phyloP scores from a whole-genome alignment of 768 basidiomycete genomes.

The Saitozyma sp. region DNA sequence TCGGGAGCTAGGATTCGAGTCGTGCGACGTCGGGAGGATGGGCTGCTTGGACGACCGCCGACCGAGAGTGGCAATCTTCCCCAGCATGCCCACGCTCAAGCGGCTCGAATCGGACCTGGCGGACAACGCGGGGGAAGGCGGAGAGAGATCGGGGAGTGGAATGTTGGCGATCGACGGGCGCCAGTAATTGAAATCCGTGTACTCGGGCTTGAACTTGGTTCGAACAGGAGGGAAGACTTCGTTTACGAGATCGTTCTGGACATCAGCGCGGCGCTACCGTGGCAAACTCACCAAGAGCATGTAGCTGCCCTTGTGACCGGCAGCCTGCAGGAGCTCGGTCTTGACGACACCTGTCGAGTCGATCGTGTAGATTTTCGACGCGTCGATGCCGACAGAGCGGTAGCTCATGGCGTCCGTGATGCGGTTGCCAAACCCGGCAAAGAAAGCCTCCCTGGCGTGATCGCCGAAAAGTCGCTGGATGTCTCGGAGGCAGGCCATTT shows the following conservation, averaged over 20 bases:
- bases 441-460: slow-evolving; percentile 70
- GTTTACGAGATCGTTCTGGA: slow-evolving; percentile 87
- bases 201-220: slow-evolving; percentile 80
- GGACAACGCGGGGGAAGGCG: slow-evolving; percentile 90
- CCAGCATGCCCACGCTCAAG: slow-evolving; percentile 42
- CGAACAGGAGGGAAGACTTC: slow-evolving; percentile 98
- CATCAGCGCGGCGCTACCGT: neutral
- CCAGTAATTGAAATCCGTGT: slow-evolving; percentile 98
- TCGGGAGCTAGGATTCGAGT: slow-evolving; percentile 49
- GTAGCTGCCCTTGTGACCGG: slow-evolving; percentile 96
- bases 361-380: slow-evolving; percentile 90
- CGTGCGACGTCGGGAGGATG: slow-evolving; percentile 29
- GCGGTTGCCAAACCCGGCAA: slow-evolving; percentile 95
- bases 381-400: slow-evolving; percentile 89
- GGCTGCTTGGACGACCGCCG: slow-evolving; percentile 45
- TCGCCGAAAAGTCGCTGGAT: slow-evolving; percentile 82
- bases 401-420: slow-evolving; percentile 99
- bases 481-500: slow-evolving; percentile 97
- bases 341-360: slow-evolving; percentile 93
- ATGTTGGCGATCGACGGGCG: slow-evolving; percentile 75
- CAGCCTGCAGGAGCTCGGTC: slow-evolving; percentile 92
- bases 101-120: slow-evolving; percentile 79
- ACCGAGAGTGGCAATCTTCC: slow-evolving; percentile 50
- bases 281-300: slow-evolving; percentile 73
- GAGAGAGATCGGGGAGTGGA: slow-evolving; percentile 58